Conservation (phyloP, 495 filamentous ascomycete species). For the Cercophora scortea region DNA sequence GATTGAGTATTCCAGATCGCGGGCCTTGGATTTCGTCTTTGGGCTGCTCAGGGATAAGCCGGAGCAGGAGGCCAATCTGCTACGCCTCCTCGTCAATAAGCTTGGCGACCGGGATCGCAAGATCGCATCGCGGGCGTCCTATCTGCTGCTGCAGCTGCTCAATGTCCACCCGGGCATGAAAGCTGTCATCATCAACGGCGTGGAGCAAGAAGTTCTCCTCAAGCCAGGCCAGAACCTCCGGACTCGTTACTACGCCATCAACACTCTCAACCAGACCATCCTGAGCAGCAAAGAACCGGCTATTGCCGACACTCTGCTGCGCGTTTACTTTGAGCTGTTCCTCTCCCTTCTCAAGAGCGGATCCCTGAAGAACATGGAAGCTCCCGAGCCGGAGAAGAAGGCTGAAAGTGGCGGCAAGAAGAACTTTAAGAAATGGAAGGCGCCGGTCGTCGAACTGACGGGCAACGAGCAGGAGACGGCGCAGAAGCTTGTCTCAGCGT, state of each 20-base stretch:
- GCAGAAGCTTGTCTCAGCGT: slow-evolving; percentile 84
- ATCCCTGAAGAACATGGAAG: slow-evolving; percentile 15
- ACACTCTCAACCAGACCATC: slow-evolving; percentile 94
- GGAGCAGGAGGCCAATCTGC: slow-evolving; percentile 90
- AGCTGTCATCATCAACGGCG: slow-evolving; percentile 66
- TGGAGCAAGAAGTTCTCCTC: slow-evolving; percentile 83
- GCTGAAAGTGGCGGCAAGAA: slow-evolving; percentile 5
- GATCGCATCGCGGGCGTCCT: slow-evolving; percentile 85
- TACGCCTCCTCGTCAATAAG: slow-evolving; percentile 89
- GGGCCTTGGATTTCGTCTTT: slow-evolving; percentile 80
- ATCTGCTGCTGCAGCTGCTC: slow-evolving; percentile 82
- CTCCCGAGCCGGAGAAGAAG: slow-evolving; percentile 15
- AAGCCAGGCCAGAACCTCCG: slow-evolving; percentile 77
- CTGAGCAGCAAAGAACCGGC: slow-evolving; percentile 73
- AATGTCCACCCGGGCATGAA: slow-evolving; percentile 91
- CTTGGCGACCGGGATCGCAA: slow-evolving; percentile 90
- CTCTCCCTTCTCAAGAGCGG: slow-evolving; percentile 61
- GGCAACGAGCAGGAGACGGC: slow-evolving; percentile 48
- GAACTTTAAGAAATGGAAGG: slow-evolving; percentile 10
- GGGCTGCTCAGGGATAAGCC: slow-evolving; percentile 91
- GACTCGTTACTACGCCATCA: slow-evolving; percentile 91
- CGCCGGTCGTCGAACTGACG: slow-evolving; percentile 5
- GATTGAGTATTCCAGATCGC: slow-evolving; percentile 79
- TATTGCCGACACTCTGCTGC: slow-evolving; percentile 71
- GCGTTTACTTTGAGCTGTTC: slow-evolving; percentile 87